Evolutionary conservation across 2,329 filamentous ascomycete species (phyloP).

Genomic region (Penicillium hesseltinei): DNA sequence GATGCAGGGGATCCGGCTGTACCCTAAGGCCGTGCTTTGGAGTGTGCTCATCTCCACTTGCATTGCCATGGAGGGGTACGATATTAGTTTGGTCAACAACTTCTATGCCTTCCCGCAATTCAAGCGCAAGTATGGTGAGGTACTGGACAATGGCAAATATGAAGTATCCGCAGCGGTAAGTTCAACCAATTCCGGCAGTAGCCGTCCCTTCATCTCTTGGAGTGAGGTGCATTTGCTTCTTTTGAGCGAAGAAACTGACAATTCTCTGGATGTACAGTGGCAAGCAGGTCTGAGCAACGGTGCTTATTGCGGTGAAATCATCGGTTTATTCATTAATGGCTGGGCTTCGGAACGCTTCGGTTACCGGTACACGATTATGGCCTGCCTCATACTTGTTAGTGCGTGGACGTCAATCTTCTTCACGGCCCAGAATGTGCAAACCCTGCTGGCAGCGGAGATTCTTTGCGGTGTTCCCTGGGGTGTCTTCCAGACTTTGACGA

Average conservation of each 20-base stretch:
- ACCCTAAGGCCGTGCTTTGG: slow-evolving; percentile 84
- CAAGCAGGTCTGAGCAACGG: slow-evolving; percentile 48
- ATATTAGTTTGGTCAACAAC: slow-evolving; percentile 77
- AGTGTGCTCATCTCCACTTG: slow-evolving; percentile 83
- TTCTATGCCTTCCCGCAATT: slow-evolving; percentile 59
- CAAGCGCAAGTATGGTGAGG: slow-evolving; percentile 42
- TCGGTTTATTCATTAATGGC: slow-evolving; percentile 53
- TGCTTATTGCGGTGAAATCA: slow-evolving; percentile 47
- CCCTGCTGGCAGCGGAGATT: slow-evolving; percentile 52
- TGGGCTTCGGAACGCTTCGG: slow-evolving; percentile 53
- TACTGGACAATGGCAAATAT: slow-evolving; percentile 34
- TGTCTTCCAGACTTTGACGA: slow-evolving; percentile 51
- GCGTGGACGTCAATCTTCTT: slow-evolving; percentile 53
- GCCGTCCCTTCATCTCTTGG: not conserved
- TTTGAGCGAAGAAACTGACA: slow-evolving; percentile 14
- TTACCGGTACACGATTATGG: slow-evolving; percentile 52
- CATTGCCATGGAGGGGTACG: slow-evolving; percentile 89
- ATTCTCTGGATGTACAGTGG: slow-evolving; percentile 33
- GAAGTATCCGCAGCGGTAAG: slow-evolving; percentile 41
- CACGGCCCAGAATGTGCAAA: slow-evolving; percentile 49
- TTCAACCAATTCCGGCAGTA: slow-evolving; percentile 1
- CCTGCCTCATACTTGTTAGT: slow-evolving; percentile 46
- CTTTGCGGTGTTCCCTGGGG: slow-evolving; percentile 54
- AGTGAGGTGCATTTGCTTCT: not conserved
- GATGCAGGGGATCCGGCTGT: slow-evolving; percentile 72